Conservation (phyloP, 1,139 yeast species). For the Taphrina communis region DNA sequence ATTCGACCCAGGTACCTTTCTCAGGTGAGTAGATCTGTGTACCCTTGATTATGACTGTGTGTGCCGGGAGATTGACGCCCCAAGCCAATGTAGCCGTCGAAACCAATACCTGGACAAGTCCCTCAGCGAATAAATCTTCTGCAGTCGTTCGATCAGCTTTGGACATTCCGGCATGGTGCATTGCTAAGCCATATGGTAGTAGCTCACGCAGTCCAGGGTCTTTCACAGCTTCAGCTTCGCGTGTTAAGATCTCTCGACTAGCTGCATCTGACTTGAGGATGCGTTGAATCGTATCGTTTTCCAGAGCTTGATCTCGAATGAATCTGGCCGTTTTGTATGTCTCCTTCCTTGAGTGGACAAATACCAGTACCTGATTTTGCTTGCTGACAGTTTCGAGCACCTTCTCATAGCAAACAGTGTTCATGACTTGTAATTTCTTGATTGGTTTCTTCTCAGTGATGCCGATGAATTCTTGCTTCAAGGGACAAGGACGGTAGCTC, state of each 20-base stretch:
- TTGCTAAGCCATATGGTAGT: constrained; percentile 76
- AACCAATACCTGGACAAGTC: constrained; percentile 78
- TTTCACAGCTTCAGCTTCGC: constrained; percentile 65
- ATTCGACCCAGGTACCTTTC: constrained; percentile 82
- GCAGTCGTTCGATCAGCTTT: constrained; percentile 75
- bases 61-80: constrained; percentile 99
- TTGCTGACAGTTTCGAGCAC: constrained; percentile 68
- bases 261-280: constrained; percentile 60
- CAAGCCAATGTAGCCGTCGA: constrained; percentile 97
- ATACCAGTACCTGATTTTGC: constrained; percentile 75
- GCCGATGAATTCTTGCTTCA: constrained; percentile 86
- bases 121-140: constrained; percentile 88
- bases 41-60: constrained; percentile 92
- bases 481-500: constrained; percentile 87
- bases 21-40: constrained; percentile 94
- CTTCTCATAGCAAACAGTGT: constrained; percentile 88
- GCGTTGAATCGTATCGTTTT: constrained; percentile 60
- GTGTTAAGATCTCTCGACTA: constrained; percentile 68
- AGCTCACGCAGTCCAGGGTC: constrained; percentile 66
- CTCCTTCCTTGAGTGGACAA: constrained; percentile 93
- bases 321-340: constrained; percentile 83
- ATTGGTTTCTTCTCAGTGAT: constrained; percentile 83
- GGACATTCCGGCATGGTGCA: constrained; percentile 92
- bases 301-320: constrained; percentile 66
- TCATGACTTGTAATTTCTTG: constrained; percentile 80